Conservation (phyloP, 352 stramenopile species). For the Lagenidium giganteum region DNA sequence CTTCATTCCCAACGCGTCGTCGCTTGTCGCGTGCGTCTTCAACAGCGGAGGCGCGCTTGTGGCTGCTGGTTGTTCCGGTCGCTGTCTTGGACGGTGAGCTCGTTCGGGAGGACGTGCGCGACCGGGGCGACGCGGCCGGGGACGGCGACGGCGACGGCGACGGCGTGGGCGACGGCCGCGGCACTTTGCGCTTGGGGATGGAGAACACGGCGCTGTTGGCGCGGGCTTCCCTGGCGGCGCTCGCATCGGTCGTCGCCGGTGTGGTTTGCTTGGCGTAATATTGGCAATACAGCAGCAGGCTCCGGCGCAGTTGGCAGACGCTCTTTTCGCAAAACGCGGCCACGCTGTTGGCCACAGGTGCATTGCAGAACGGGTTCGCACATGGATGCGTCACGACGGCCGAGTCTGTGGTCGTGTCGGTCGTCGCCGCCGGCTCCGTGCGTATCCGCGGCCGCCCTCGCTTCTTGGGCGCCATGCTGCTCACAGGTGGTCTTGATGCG, state of each 20-base stretch:
- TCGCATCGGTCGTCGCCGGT: neutral
- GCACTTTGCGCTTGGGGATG: conserved; percentile 28
- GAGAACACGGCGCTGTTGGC: conserved; percentile 17
- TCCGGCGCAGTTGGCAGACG: conserved; percentile 52
- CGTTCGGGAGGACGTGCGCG: no score
- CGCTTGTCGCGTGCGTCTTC: neutral
- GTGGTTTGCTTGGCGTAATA: conserved; percentile 18
- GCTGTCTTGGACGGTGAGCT: no score
- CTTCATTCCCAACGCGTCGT: no score
- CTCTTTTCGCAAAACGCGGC: conserved; percentile 41
- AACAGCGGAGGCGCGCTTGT: neutral
- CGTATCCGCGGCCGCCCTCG: no score
- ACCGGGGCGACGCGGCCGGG: no score
- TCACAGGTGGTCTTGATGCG: no score
- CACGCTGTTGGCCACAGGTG: conserved; percentile 29
- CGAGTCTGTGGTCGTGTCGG: no score
- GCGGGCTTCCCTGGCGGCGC: conserved; percentile 8
- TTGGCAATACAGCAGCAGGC: conserved; percentile 41
- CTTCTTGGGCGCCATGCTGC: no score
- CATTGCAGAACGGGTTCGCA: conserved; percentile 56
- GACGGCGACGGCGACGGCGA: conserved; percentile 18
- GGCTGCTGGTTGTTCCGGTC: neutral
- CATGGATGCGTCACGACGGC: no score
- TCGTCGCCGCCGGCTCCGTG: no score
- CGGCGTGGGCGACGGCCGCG: neutral